Evolutionary conservation across 179 eudicot species (phyloP).

Genomic region (Actinidia polygama): DNA sequence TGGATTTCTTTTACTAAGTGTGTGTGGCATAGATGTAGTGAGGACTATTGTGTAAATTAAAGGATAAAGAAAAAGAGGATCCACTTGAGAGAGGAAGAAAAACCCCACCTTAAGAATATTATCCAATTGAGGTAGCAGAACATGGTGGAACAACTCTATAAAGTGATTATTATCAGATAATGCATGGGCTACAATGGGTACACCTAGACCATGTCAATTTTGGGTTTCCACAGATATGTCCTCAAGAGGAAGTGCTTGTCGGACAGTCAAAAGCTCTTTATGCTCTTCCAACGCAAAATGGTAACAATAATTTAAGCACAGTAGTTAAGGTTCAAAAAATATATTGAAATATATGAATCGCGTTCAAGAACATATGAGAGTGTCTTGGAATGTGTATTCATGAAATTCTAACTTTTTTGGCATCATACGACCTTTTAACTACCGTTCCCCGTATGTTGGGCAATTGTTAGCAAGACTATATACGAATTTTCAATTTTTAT

Average conservation of each 20-base stretch:
- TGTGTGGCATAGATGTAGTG: not conserved
- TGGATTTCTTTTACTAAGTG: too few species aligned
- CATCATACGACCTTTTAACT: too few species aligned
- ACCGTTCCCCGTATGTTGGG: too few species aligned
- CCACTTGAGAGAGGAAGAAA: not conserved
- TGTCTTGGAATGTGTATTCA: too few species aligned
- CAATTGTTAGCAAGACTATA: too few species aligned
- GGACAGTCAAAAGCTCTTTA: not conserved
- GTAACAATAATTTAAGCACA: too few species aligned
- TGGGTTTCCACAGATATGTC: not conserved
- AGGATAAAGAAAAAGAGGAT: not conserved
- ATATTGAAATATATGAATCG: too few species aligned
- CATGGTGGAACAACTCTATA: constrained; percentile 11
- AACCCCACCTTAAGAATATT: not conserved
- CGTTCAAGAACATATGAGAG: too few species aligned
- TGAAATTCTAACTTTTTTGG: too few species aligned
- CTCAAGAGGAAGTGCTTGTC: not conserved
- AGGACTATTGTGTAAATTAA: not conserved
- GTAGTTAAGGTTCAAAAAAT: too few species aligned
- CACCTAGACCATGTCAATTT: not conserved
- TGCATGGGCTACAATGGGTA: not conserved
- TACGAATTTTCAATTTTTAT: too few species aligned
- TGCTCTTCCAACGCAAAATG: not conserved
- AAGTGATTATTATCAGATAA: not conserved
- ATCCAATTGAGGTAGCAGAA: not conserved